These are phyloP conservation scores for Russula sp. DNA, from an alignment of 768 basidiomycete species.

Conservation along the genomic window DNA sequence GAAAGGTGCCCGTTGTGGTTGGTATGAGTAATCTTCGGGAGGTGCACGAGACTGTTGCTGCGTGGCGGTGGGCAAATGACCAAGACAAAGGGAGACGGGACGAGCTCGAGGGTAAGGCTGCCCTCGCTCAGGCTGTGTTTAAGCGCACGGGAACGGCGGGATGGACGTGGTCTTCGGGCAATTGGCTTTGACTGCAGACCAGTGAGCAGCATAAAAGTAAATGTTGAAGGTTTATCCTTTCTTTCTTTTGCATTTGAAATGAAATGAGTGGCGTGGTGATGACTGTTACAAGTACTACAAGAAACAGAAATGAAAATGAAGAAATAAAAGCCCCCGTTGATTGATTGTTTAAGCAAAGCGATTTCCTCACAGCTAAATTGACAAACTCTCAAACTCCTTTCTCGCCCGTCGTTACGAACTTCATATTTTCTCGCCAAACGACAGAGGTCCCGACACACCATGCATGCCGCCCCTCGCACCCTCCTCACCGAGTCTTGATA, in stretches of 20 bases:
- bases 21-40: constrained; percentile 70
- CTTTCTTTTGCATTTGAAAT: neutral
- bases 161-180: constrained; percentile 37
- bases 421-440: neutral
- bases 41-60: constrained; percentile 68
- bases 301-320: neutral
- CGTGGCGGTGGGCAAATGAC: constrained; percentile 56
- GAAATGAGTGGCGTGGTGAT: neutral
- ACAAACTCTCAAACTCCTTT: neutral
- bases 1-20: constrained; percentile 58
- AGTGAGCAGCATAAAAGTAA: neutral
- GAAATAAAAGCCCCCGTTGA: neutral
- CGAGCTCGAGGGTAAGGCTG: constrained; percentile 46
- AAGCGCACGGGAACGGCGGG: constrained; percentile 52
- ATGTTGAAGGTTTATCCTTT: neutral
- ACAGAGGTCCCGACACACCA: neutral
- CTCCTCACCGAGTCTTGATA: constrained; percentile 72
- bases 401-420: neutral
- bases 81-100: constrained; percentile 38
- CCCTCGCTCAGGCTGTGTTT: constrained; percentile 46
- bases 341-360: constrained; percentile 1
- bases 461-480: neutral
- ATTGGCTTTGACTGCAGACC: constrained; percentile 10
- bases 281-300: neutral
- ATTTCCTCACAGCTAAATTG: neutral